These are phyloP conservation scores for Pestalotiopsis sp. DNA, from an alignment of 2,329 filamentous ascomycete species.

Conservation along the genomic window DNA sequence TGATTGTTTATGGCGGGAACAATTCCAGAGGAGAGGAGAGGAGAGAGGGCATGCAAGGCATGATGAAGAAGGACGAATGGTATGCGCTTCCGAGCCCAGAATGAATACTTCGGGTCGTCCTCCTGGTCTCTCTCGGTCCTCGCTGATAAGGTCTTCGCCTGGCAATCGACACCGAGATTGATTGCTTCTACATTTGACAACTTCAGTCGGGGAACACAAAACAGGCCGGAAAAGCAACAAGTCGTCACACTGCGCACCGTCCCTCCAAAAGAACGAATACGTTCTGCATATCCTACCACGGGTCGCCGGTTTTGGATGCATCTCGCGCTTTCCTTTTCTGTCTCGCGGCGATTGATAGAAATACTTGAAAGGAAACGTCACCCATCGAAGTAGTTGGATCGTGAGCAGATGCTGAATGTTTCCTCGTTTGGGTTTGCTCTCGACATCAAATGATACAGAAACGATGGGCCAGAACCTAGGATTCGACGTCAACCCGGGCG, in stretches of 20 bases:
- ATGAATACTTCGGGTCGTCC: too few relatives aligned
- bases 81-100: background rate
- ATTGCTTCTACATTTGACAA: background rate
- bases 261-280: background rate
- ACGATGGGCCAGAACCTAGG: conserved; percentile 17
- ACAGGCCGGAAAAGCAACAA: background rate
- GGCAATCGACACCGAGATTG: background rate
- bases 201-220: background rate
- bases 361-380: background rate
- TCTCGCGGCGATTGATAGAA: background rate
- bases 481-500: conserved; percentile 23
- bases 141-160: background rate
- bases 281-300: background rate
- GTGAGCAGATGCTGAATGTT: background rate
- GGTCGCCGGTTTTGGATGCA: background rate
- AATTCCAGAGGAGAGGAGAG: background rate
- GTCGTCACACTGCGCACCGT: background rate
- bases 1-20: background rate
- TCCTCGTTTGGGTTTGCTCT: background rate
- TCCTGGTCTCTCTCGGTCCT: background rate
- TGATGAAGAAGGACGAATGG: background rate
- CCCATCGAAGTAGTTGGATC: background rate
- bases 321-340: background rate
- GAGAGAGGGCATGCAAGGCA: background rate
- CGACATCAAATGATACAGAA: background rate